Base-by-base conservation (phyloP, 2,329 filamentous ascomycete species). In the Sclerotinia sclerotiorum region DNA sequence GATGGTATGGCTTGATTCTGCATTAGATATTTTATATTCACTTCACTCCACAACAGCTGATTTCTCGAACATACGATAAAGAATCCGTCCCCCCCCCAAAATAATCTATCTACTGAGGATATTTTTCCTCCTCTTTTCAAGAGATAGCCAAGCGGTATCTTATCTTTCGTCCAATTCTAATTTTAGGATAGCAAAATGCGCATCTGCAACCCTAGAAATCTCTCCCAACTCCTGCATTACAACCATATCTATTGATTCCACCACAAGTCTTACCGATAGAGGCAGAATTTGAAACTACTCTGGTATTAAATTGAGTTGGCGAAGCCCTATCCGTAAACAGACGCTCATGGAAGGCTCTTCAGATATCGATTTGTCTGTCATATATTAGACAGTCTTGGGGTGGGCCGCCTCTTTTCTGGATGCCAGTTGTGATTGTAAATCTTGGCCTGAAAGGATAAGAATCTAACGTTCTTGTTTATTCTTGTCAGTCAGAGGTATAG, bases 351-450 rank as follows among this genome's bases (percentile, higher is more conserved):
- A 35, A 42, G 63, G 39, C 0, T 65, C 7, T 11, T 19, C 27
- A 48, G 63, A 57, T 35, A 35, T 10, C 10, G 8, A 35, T 35
- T 17, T 65, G 5, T 57, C 39, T 32, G 63, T 65, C 27, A 65
- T 32, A 27, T n/a, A 57, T 19, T 32, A 5, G 8, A 32, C 39
- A n/a, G 35, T 13, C 4, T 35, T 19, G 2, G 11, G 1, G 8
- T 55, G 56, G 35, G 11, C 19, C 5, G 27, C 82, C 82, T 68
- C 81, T 82, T 7, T 49, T 62, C 35, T 62, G 44, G n/a, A 65
- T 55, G 15, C 63, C 35, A 65, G 7, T 24, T 48, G 21, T 65
- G 15, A 5, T 65, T 52, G 52, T 65, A 65, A 11, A 65, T n/a
- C 17, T 1, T 48, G 2, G 39, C 63, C 27, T 48, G 2, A 0